Percentiles rank a stretch among this genome's conserved stretches.
Evolutionary conservation across 129 eudicot species (phyloP).

Genomic region (Apium graveolens): DNA sequence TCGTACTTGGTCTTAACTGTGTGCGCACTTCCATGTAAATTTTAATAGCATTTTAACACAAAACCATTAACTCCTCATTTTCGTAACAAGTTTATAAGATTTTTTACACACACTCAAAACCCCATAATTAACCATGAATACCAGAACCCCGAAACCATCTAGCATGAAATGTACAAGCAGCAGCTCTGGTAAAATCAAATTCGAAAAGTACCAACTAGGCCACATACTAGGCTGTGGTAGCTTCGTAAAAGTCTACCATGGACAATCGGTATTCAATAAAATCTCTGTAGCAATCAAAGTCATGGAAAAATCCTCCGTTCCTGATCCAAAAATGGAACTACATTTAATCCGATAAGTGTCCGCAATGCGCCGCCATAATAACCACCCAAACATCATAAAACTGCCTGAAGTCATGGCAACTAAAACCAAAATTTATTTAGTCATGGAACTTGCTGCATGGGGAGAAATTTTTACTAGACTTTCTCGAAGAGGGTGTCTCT

Average conservation of each 20-base stretch:
- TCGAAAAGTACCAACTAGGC: slow-evolving; percentile 57
- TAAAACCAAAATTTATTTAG: slow-evolving; percentile 58
- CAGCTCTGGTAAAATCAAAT: slow-evolving; percentile 32
- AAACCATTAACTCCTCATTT: no score
- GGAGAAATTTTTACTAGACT: slow-evolving; percentile 58
- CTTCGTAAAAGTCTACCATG: slow-evolving; percentile 73
- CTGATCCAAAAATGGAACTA: slow-evolving; percentile 46
- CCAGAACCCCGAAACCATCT: no score
- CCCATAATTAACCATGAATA: no score
- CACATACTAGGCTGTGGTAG: slow-evolving; percentile 67
- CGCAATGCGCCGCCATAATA: slow-evolving; percentile 76
- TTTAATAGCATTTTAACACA: no score
- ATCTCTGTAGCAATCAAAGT: slow-evolving; percentile 51
- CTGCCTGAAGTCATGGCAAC: slow-evolving; percentile 85
- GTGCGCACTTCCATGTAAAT: no score
- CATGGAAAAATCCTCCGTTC: slow-evolving; percentile 37
- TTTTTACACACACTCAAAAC: no score
- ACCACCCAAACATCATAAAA: slow-evolving; percentile 63
- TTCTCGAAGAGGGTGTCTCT: slow-evolving; percentile 33
- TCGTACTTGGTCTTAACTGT: no score
- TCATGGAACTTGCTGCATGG: slow-evolving; percentile 80
- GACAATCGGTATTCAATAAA: slow-evolving; percentile 24
- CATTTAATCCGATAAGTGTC: slow-evolving; percentile 56
- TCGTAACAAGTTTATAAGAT: no score
- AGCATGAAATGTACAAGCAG: slow-evolving; percentile 28